Evolutionary conservation across 768 basidiomycete genomes (phyloP), one percentile per base, ranked within the genome.

Genomic region (Suillus clintonianus): DNA sequence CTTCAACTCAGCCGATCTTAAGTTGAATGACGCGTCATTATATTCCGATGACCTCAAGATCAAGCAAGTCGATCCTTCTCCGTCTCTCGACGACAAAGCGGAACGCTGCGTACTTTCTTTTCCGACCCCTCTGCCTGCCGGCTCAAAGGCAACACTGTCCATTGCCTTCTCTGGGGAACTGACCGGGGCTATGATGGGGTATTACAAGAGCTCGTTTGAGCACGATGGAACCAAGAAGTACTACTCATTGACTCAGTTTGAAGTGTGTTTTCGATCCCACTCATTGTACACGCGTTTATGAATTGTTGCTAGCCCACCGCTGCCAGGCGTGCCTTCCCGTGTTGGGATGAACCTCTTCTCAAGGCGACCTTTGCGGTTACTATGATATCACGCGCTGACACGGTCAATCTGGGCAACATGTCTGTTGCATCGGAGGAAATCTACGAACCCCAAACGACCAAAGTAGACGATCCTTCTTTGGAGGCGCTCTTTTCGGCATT

Each of bases 291-390:
- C 13, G 10, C 43, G 24, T 24, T 65, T 57, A 51, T 51, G 34
- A 17, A 59, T 60, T 19, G 37, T 10, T 39, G 43, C 17, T 67
- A 97, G 89, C 89, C 95, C 43, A 97, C 92, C 45, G 89, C 89
- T 64, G 95, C 96, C 10, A 82, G 95, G 57, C 83, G 86, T 47
- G 86, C 90, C 7, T 92, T 94, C 75, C 92, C 92, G 32, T 93
- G 90, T 79, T 97, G 93, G 92, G 96, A 97, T 72, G 95, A 97
- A 72, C 97, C 96, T 17, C 82, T 86, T 42, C 81, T 96, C 68
- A 98, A 98, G 75, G 90, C 95, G 0, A 94, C 89, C 3, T 92
- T 90, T 72, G 71, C 83, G 0, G 79, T 95, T 64, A 89, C 89
- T 15, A 81, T 96, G 82, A 82, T 96, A 70, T 92, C 94, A n/a